Evolutionary conservation across 2,329 filamentous ascomycete species (phyloP), one percentile per base, ranked within the genome.

Genomic region (Sarocladiaceae sp.): DNA sequence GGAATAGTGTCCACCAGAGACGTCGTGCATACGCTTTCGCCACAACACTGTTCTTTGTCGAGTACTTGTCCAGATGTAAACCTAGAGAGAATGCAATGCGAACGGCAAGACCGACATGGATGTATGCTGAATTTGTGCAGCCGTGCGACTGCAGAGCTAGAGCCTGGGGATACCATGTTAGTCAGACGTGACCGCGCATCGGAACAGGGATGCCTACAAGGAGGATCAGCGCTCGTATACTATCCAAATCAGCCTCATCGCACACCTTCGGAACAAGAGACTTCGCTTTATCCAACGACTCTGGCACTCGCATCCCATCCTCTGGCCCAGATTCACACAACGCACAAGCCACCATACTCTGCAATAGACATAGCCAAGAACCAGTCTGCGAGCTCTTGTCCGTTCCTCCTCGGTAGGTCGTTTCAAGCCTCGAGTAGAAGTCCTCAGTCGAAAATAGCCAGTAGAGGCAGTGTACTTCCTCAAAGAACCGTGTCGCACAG

Each of bases 61-160:
- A 26, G 17, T 26, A 44, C 18, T 44, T 44, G 22, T 44, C 40
- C 17, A 44, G 40, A n/a, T 44, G 40, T n/a, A 25, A n/a, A n/a
- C 40, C 40, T 4, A 44, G 23, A 4, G 40, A 44, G 28, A 44
- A 44, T 12, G 40, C 40, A 7, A 44, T 44, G 3, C 40, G 40
- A n/a, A 44, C 23, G 8, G 40, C 40, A n/a, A 26, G 12, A 44
- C 40, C 40, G 11, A 44, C 5, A n/a, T 44, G 40, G 4, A 44
- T 23, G 17, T 44, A 44, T 6, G 40, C 23, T 10, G 23, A 26
- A n/a, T 26, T 44, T 12, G 40, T 8, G 20, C 26, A 44, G 20
- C 40, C 23, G 13, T 26, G 11, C 11, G 23, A 44, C 40, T 44
- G 40, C 12, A 44, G 40, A 3, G 40, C 40, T 22, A 44, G 40